Percentiles rank a stretch among this genome's conserved stretches.
Conservation (phyloP, 2,329 filamentous ascomycete species). For the Fusarium virguliforme region DNA sequence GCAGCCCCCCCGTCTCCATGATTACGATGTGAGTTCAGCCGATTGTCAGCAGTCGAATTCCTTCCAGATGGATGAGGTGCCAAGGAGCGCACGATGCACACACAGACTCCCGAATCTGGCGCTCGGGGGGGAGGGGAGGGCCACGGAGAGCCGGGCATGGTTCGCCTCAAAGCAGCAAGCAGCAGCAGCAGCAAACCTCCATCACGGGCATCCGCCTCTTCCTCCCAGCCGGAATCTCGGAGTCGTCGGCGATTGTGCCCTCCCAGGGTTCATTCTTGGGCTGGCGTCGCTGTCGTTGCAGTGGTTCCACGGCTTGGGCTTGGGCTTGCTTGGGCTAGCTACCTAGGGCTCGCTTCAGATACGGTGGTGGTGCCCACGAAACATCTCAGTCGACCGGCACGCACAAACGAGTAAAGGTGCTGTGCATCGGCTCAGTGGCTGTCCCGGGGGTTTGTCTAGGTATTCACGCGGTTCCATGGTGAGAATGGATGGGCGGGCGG, state of each 20-base stretch:
- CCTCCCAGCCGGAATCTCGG: slow-evolving; percentile 27
- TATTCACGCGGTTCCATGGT: slow-evolving; percentile 36
- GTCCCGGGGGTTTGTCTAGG: slow-evolving; percentile 29
- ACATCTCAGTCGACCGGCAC: slow-evolving; percentile 32
- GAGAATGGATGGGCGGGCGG: slow-evolving; percentile 33
- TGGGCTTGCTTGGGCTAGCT: slow-evolving; percentile 23
- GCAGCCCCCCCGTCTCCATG: slow-evolving; percentile 10
- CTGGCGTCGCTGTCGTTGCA: slow-evolving; percentile 36
- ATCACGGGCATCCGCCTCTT: slow-evolving; percentile 11
- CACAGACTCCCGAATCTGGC: slow-evolving; percentile 4
- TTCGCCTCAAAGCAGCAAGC: not conserved
- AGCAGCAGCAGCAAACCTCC: slow-evolving; percentile 7
- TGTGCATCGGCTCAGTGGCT: slow-evolving; percentile 36
- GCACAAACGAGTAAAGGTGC: slow-evolving; percentile 11
- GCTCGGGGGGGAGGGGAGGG: not conserved
- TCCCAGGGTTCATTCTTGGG: slow-evolving; percentile 32
- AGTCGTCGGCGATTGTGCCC: slow-evolving; percentile 31
- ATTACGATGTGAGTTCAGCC: slow-evolving; percentile 9
- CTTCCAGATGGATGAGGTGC: not conserved
- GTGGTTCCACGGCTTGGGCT: slow-evolving; percentile 36
- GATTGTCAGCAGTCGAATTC: slow-evolving; percentile 19
- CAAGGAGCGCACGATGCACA: slow-evolving; percentile 2
- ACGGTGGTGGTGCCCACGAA: slow-evolving; percentile 33
- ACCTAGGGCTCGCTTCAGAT: slow-evolving; percentile 37
- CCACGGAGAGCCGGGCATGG: not conserved